Conservation (phyloP, 73 alveolate genomes). For the Tetrahymena malaccensis region DNA sequence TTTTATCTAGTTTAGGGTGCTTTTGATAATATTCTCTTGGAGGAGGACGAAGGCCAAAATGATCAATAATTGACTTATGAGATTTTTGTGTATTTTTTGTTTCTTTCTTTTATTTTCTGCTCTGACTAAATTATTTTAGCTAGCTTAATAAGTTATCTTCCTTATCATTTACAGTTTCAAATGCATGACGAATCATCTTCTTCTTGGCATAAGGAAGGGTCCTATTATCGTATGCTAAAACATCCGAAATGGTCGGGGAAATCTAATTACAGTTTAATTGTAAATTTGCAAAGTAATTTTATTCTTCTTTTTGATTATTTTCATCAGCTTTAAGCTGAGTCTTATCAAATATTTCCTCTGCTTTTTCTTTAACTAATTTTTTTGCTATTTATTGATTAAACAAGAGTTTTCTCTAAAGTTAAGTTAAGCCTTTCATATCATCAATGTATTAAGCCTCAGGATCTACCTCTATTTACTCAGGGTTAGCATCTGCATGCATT, state of each 20-base stretch:
- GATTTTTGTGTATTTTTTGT: neutral
- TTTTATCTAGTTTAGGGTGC: conserved; percentile 21
- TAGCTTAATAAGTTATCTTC: neutral
- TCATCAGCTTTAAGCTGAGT: neutral
- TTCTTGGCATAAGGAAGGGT: neutral
- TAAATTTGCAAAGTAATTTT: neutral
- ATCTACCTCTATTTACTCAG: neutral
- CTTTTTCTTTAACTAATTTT: neutral
- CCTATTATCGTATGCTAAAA: neutral
- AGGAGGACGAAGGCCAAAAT: conserved; percentile 34
- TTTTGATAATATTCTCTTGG: conserved; percentile 39
- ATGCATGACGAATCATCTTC: neutral
- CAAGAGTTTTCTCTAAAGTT: neutral
- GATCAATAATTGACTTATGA: conserved; percentile 1
- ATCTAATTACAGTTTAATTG: neutral
- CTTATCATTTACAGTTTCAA: neutral
- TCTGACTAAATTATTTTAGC: neutral
- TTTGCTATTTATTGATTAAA: neutral
- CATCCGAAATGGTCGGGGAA: neutral
- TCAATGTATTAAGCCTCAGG: neutral
- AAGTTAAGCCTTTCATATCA: neutral
- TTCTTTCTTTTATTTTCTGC: conserved; percentile 7
- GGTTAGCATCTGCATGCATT: neutral
- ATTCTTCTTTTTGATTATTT: neutral
- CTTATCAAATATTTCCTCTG: neutral